Evolutionary conservation across 2,329 filamentous ascomycete species (phyloP).

Genomic region (Phoma herbarum): DNA sequence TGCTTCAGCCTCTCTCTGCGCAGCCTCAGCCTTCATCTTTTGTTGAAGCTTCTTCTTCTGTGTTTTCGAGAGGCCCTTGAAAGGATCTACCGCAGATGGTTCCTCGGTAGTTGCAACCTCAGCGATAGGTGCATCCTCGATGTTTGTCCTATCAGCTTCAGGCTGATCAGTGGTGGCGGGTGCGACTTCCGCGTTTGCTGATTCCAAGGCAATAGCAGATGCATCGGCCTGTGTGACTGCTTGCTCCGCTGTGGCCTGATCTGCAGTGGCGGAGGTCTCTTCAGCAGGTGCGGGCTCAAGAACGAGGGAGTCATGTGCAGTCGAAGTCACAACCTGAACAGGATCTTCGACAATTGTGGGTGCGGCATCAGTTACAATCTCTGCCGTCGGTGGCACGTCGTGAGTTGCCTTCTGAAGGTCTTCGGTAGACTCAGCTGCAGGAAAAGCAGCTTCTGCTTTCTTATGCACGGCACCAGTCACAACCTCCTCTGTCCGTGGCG

Average conservation of each 20-base stretch:
- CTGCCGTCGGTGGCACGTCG: neutral
- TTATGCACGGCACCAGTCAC: neutral
- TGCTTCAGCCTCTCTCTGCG: conserved; percentile 18
- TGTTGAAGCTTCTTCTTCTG: conserved; percentile 39
- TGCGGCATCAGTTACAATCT: neutral
- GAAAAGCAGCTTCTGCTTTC: neutral
- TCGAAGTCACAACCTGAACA: neutral
- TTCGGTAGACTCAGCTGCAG: neutral
- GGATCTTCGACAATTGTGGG: neutral
- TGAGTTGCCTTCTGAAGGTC: neutral
- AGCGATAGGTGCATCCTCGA: conserved; percentile 17
- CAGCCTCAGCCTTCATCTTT: conserved; percentile 17
- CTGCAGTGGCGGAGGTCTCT: neutral
- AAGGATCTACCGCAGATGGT: conserved; percentile 5
- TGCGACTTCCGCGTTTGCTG: neutral
- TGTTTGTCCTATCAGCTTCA: neutral
- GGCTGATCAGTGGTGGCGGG: neutral
- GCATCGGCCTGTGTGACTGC: too few relatives aligned
- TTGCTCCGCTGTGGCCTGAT: too few relatives aligned
- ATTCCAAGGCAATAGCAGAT: neutral
- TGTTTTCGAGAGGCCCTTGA: conserved; percentile 6
- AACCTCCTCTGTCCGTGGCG: neutral
- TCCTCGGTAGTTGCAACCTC: neutral
- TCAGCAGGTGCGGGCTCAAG: neutral
- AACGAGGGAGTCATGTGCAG: neutral